Base-by-base conservation (phyloP, 805 yeast species). In the Saturnispora diversa region DNA sequence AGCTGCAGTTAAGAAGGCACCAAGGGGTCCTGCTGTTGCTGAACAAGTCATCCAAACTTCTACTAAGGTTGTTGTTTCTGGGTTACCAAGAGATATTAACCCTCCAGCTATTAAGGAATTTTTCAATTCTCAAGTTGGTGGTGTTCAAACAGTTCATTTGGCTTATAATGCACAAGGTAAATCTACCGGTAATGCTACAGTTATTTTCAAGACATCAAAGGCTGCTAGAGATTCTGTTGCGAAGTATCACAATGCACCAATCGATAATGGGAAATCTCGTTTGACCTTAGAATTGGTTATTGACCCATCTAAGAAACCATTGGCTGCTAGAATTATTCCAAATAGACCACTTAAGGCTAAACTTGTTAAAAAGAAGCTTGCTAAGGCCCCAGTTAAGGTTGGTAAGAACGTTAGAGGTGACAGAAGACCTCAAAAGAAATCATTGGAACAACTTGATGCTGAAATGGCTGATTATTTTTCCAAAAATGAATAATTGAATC, bases 391-490 rank as follows among this genome's bases (percentile, higher is more conserved):
- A 28, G 49, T 52, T 41, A 49, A 48, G 23, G 45, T 37, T 29
- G 49, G 46, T 4, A 33, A 23, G n/a, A 36, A 31, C 11, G 37
- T 13, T 16, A 32, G 39, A 15, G 35, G 48, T 40, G 48, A 51
- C 40, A 59, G 52, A 44, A 57, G 64, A 35, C 62, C 60, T 36
- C 65, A 63, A 55, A 69, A 61, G 48, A 87, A 87, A 74, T 78
- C 95, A 39, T 71, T 84, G 49, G 97, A 84, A 62, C 90, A 92
- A 66, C 77, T 90, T 59, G 98, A 92, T 66, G 95, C 88, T 60
- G 97, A 90, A 69, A 90, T 92, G 98, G 83, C 87, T 48, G 97
- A 88, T 60, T 90, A 90, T 68, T 88, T 90, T 54, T 78, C 77
- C 48, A 78, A 74, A 47, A 68, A 65, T 49, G 64, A 65, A 35